Conservation (phyloP, 352 stramenopile species). For the Globisporangium nodosum region DNA sequence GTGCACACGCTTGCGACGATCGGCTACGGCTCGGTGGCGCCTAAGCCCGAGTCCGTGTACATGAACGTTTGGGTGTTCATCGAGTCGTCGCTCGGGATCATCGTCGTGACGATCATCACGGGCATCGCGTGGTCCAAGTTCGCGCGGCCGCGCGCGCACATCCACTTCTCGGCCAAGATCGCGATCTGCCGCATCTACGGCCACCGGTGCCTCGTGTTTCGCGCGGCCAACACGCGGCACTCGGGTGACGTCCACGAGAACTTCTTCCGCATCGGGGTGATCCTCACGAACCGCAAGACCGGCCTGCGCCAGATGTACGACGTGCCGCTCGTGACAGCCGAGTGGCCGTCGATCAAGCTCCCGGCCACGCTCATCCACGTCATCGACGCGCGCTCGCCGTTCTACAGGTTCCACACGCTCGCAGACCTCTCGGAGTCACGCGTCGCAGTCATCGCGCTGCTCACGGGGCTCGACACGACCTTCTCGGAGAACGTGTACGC, state of each 20-base stretch:
- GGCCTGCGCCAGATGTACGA: slow-evolving; percentile 78
- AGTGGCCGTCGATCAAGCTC: slow-evolving; percentile 82
- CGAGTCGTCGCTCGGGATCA: slow-evolving; percentile 72
- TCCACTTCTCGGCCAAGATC: slow-evolving; percentile 75
- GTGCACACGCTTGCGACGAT: slow-evolving; percentile 81
- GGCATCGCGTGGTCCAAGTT: slow-evolving; percentile 87
- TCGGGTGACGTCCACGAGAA: slow-evolving; percentile 78
- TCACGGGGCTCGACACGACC: slow-evolving; percentile 80
- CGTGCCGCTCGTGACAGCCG: slow-evolving; percentile 66
- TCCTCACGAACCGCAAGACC: slow-evolving; percentile 79
- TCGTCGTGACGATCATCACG: slow-evolving; percentile 77
- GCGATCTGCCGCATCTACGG: slow-evolving; percentile 66
- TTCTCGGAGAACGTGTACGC: slow-evolving; percentile 85
- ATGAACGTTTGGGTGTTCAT: slow-evolving; percentile 79
- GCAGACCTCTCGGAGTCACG: slow-evolving; percentile 68
- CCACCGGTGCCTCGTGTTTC: slow-evolving; percentile 74
- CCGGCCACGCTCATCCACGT: slow-evolving; percentile 79
- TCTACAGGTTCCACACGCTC: slow-evolving; percentile 68
- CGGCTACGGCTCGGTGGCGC: slow-evolving; percentile 70
- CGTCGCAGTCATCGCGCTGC: slow-evolving; percentile 68
- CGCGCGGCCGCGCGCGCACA: slow-evolving; percentile 66
- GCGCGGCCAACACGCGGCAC: slow-evolving; percentile 73
- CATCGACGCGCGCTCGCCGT: slow-evolving; percentile 73
- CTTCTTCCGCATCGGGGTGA: slow-evolving; percentile 79
- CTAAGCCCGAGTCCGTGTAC: slow-evolving; percentile 38